Conservation (phyloP, 257 asterid species). For the Solanum medicagineum region DNA sequence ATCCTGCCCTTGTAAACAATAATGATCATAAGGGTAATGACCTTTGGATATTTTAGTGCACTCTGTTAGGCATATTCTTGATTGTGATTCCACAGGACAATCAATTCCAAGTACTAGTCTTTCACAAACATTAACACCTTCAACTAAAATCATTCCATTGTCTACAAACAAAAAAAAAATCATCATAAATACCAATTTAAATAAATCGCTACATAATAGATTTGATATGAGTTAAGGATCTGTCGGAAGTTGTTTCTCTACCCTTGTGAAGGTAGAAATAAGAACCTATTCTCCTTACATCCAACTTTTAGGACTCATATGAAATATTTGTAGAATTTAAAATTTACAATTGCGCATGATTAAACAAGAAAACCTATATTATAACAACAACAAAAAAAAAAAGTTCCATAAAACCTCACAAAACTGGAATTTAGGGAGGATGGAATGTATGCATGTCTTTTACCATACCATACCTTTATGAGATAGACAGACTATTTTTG, state of each 20-base stretch:
- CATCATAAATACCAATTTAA: neutral
- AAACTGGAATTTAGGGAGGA: neutral
- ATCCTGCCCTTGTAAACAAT: neutral
- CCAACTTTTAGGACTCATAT: no score
- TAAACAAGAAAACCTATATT: neutral
- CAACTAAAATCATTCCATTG: neutral
- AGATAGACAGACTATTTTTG: neutral
- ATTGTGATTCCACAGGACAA: neutral
- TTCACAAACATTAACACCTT: neutral
- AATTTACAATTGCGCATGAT: neutral
- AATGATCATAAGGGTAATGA: neutral
- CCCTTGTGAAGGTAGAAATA: neutral
- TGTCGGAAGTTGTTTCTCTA: accelerated
- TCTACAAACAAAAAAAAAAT: neutral
- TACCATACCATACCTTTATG: neutral
- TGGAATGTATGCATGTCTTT: neutral
- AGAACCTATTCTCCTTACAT: neutral
- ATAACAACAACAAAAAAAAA: neutral
- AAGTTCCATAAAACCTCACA: neutral
- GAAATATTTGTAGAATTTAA: neutral
- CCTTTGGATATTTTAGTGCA: neutral
- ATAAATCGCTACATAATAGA: neutral
- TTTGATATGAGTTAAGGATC: neutral
- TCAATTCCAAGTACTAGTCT: neutral
- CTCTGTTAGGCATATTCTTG: neutral